Evolutionary conservation across 2,329 filamentous ascomycete species (phyloP), one percentile per base, ranked within the genome.

Genomic region (Trichoderma breve): DNA sequence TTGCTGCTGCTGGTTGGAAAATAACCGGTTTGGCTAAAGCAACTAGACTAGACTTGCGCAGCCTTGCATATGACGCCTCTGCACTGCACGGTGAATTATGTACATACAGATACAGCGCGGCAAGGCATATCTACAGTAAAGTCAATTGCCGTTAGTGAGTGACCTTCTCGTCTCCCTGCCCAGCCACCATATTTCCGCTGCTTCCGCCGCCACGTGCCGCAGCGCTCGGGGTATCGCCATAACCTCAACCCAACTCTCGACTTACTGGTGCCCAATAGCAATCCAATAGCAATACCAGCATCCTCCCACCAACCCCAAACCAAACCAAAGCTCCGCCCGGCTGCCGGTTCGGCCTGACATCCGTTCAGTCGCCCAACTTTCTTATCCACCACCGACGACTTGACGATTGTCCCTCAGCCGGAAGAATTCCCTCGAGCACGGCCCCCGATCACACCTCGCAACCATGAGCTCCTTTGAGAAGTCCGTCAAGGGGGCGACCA

Each of bases 401-500:
- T 36, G 43, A 63, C 69, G 36, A 62, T 57, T 28, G 57, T 61
- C 55, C 55, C 61, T 32, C 36, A 72, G 65, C 70, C 70, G 36
- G 57, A 71, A 39, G 24, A 51, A 39, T 43, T 30, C 28, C 66
- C 62, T 70, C 30, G 67, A 67, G 51, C 30, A 67, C 62, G 51
- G 63, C 63, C 51, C 60, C 53, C 70, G 72, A 64, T 36, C n/a
- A n/a, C 70, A 77, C 73, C 73, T 73, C 64, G 73, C 73, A 79
- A 65, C 95, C 93, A 90, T 92, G 76, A 93, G 91, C 85, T 95
- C 93, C 72, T 98, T 98, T 81, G 96, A 99, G 87, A 99, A 98
- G 88, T 97, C 95, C 77, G 96, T 99, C 80, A 98, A 98, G 87
- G 96, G 95, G 84, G 95, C 93, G 78, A 98, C 95, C 79, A 98